Base-by-base conservation (phyloP, 2,329 filamentous ascomycete species). In the Nemania abortiva region DNA sequence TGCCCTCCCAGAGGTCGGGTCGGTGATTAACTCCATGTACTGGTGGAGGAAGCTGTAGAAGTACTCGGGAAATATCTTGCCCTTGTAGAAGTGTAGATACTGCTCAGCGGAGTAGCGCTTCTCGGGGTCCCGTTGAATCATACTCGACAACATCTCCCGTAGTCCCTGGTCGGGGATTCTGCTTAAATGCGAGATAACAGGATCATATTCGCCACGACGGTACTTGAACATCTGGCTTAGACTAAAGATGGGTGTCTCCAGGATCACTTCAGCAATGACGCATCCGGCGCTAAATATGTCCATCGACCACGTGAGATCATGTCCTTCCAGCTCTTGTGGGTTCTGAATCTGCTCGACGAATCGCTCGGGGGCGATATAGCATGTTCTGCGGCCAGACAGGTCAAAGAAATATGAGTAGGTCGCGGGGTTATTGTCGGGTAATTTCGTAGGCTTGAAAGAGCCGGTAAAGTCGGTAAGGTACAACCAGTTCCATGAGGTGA, bases 401-500 rank as follows among this genome's bases (percentile, higher is more conserved):
- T 99, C 96, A 76, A 98, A 99, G 79, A 95, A 99, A 81, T 98
- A 98, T 0, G 95, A 97, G 77, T 98, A 99, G 76, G 98, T 94
- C 18, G 94, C 95, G 1, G 96, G 96, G 76, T 99, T 98, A 77
- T 99, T 95, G 79, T 98, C 95, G 2, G 96, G 96, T 2, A 99
- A 85, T 80, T 94, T 93, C 5, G 95, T 93, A 11, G 95, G 96
- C 78, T 99, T 99, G 84, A 97, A 98, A 0, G 93, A 91, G 0
- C 95, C 94, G 3, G 95, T 97, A 79, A 98, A 99, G 80, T 99
- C 96, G n/a, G 95, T 91, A 45, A 99, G 87, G 79, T 98, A 99
- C 1, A 99, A 87, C 96, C 97, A 99, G 82, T 98, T 98, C 96
- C 96, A 99, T 6, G 96, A 98, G 0, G 96, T 99, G 59, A 99